phyloP scores from a whole-genome alignment of 2,329 filamentous ascomycete species.

The Verticillium albo-atrum region DNA sequence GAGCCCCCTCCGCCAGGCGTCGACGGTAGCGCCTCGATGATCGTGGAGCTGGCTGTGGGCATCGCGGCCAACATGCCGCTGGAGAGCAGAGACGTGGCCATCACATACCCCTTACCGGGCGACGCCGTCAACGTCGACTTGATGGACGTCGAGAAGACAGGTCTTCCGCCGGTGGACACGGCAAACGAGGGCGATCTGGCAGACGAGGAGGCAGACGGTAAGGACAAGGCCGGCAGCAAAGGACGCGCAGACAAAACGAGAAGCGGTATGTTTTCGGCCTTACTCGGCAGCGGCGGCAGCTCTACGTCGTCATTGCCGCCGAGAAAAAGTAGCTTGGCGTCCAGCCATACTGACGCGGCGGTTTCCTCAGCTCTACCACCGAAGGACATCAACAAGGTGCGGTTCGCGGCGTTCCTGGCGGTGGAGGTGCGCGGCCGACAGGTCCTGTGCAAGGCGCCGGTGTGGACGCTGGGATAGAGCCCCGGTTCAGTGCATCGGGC shows the following conservation, averaged over 20 bases:
- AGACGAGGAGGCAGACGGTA: conserved; percentile 36
- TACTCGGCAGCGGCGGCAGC: neutral
- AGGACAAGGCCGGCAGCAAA: conserved; percentile 38
- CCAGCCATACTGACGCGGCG: neutral
- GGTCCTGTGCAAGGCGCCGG: conserved; percentile 70
- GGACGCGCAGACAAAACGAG: conserved; percentile 37
- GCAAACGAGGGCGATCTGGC: conserved; percentile 35
- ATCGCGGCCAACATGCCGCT: conserved; percentile 83
- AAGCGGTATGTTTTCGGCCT: conserved; percentile 37
- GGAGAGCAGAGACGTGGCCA: conserved; percentile 85
- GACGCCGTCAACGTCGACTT: conserved; percentile 63
- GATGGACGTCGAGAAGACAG: conserved; percentile 82
- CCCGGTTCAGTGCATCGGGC: neutral
- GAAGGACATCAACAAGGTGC: conserved; percentile 54
- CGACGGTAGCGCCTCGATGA: conserved; percentile 86
- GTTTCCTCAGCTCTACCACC: conserved; percentile 26
- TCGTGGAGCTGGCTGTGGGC: conserved; percentile 83
- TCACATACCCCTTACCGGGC: conserved; percentile 80
- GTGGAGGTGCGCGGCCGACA: conserved; percentile 73
- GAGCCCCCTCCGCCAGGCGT: conserved; percentile 76
- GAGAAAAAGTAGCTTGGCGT: conserved; percentile 1
- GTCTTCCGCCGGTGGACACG: conserved; percentile 56
- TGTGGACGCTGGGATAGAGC: conserved; percentile 52
- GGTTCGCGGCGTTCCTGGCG: conserved; percentile 70
- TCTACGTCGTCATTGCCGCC: neutral